These are phyloP conservation scores for Lodderomyces beijingensis DNA, from an alignment of 1,139 yeast species.

Conservation along the genomic window DNA sequence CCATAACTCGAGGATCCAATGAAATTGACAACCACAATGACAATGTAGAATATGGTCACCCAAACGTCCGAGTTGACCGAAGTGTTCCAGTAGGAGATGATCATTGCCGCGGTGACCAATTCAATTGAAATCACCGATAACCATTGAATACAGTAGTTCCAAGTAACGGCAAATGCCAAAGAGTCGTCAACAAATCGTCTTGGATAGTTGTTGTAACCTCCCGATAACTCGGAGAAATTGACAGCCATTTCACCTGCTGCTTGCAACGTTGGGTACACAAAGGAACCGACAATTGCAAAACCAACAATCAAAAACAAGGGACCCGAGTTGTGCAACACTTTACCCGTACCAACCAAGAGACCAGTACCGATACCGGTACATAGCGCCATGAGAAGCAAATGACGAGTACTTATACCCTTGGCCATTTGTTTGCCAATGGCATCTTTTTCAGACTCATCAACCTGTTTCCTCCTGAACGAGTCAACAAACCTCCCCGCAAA, in stretches of 20 bases:
- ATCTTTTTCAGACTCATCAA: conserved; percentile 12
- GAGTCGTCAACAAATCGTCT: conserved; percentile 35
- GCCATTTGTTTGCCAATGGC: conserved; percentile 28
- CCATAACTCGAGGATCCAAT: conserved; percentile 43
- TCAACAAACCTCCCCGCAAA: conserved; percentile 28
- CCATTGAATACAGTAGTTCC: conserved; percentile 45
- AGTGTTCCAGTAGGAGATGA: conserved; percentile 31
- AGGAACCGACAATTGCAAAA: conserved; percentile 36
- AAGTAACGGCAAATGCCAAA: conserved; percentile 36
- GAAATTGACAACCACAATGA: conserved; percentile 31
- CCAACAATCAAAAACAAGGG: conserved; percentile 34
- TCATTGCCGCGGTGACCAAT: conserved; percentile 38
- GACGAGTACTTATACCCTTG: conserved; percentile 32
- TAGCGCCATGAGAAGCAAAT: conserved; percentile 34
- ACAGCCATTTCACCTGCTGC: conserved; percentile 44
- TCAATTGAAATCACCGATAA: conserved; percentile 38
- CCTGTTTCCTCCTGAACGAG: conserved; percentile 25
- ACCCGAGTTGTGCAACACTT: conserved; percentile 29
- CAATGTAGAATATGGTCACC: conserved; percentile 35
- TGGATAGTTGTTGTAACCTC: conserved; percentile 40
- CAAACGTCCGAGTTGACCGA: conserved; percentile 34
- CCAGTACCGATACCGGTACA: conserved; percentile 43
- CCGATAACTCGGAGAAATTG: conserved; percentile 34
- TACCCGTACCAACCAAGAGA: conserved; percentile 37
- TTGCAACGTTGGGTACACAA: conserved; percentile 37